phyloP scores from a whole-genome alignment of 306 rosid species.

The Cicer chorassanicum region DNA sequence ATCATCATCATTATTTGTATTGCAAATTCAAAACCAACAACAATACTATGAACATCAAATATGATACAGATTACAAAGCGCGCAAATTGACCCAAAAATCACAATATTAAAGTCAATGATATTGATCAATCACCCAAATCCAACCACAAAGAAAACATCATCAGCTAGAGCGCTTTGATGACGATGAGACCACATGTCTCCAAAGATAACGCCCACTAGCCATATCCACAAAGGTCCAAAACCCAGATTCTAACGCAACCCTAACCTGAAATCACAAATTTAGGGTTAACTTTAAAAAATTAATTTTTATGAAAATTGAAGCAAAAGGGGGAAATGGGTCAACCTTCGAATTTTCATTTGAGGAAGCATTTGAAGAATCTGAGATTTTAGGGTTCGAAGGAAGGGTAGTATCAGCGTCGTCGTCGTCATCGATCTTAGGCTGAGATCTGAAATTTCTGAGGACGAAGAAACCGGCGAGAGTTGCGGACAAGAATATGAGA shows the following conservation, averaged over 20 bases:
- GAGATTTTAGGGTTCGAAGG: constrained; percentile 44
- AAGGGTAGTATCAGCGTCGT: constrained; percentile 15
- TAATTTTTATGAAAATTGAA: constrained; percentile 12
- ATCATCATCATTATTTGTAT: constrained; percentile 14
- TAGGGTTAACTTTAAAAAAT: constrained; percentile 4
- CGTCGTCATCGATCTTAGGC: constrained; percentile 46
- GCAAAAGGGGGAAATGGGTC: constrained; percentile 39
- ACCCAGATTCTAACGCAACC: constrained; percentile 67
- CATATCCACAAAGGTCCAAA: constrained; percentile 91
- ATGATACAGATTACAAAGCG: constrained; percentile 40
- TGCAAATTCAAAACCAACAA: constrained; percentile 34
- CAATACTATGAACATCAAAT: constrained; percentile 47
- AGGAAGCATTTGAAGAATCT: constrained; percentile 51
- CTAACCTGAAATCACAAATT: constrained; percentile 56
- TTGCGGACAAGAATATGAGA: constrained; percentile 89
- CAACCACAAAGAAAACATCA: constrained; percentile 41
- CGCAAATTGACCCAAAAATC: constrained; percentile 40
- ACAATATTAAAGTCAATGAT: constrained; percentile 40
- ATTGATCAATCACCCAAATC: constrained; percentile 27
- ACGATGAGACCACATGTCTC: constrained; percentile 69
- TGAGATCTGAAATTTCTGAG: constrained; percentile 79
- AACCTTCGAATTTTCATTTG: constrained; percentile 46
- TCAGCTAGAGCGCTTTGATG: constrained; percentile 60
- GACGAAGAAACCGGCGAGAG: constrained; percentile 91
- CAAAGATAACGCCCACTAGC: constrained; percentile 95